Percentiles rank a stretch among this genome's conserved stretches.
Conservation (phyloP, 2,329 filamentous ascomycete species). For the Leptographium wingfieldii region DNA sequence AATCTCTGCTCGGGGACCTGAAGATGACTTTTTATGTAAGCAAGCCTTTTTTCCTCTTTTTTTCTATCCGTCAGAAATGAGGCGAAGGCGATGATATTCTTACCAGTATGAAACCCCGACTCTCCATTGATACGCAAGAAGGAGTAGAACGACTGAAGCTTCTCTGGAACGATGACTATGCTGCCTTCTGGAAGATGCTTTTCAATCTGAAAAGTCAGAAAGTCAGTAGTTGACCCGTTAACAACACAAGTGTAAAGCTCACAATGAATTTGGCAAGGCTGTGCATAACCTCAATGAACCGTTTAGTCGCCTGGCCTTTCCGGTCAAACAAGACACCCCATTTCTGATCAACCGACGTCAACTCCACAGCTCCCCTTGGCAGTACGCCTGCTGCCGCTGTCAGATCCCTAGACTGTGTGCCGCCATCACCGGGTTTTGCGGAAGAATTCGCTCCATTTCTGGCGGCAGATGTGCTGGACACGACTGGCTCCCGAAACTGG, state of each 20-base stretch:
- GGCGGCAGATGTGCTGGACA: neutral
- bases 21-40: conserved; percentile 34
- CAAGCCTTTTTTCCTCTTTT: too few relatives aligned
- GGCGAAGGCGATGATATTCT: conserved; percentile 14
- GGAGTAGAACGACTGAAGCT: conserved; percentile 63
- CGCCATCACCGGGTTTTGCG: too few relatives aligned
- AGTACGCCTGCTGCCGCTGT: neutral
- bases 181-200: conserved; percentile 54
- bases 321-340: conserved; percentile 67
- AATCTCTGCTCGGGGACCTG: conserved; percentile 17
- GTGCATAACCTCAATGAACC: conserved; percentile 58
- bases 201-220: conserved; percentile 38
- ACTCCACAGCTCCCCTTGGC: neutral
- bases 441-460: too few relatives aligned
- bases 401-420: neutral
- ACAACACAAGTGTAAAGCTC: conserved; percentile 16
- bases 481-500: neutral
- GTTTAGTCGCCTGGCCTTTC: conserved; percentile 51
- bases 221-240: neutral
- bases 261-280: conserved; percentile 66
- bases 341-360: conserved; percentile 11
- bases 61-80: too few relatives aligned
- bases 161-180: conserved; percentile 62
- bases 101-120: conserved; percentile 55
- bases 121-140: conserved; percentile 53